Evolutionary conservation across 176 grass and related monocot species (phyloP).

Genomic region (Tillandsia fasciculata): DNA sequence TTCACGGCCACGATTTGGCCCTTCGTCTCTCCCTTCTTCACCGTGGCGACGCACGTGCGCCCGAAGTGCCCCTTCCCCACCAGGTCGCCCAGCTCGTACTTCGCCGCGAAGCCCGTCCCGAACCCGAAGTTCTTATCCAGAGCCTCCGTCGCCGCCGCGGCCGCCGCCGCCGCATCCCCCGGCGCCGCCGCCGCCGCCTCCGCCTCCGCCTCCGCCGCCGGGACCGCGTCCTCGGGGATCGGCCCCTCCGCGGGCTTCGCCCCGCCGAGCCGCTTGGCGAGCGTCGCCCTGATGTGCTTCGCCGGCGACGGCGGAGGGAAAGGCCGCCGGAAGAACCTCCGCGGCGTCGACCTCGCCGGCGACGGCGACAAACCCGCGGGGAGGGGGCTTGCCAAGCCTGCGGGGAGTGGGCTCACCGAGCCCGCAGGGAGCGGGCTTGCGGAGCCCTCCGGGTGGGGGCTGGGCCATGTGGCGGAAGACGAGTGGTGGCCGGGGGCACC

Average conservation of each 20-base stretch:
- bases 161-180: conserved; percentile 10
- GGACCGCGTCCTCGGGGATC: conserved; percentile 24
- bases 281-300: conserved; percentile 92
- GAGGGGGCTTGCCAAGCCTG: conserved; percentile 36
- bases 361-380: conserved; percentile 74
- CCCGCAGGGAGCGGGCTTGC: conserved; percentile 23
- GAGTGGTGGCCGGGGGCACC: conserved; percentile 30
- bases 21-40: conserved; percentile 76
- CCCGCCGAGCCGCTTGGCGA: conserved; percentile 34
- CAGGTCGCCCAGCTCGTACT: conserved; percentile 95
- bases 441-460: not conserved
- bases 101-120: conserved; percentile 61
- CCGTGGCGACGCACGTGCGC: conserved; percentile 74
- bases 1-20: conserved; percentile 83
- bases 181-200: not conserved
- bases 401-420: not conserved
- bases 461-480: conserved; percentile 28
- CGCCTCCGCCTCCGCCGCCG: conserved; percentile 5
- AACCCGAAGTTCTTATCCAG: conserved; percentile 98
- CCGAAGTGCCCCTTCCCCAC: conserved; percentile 91
- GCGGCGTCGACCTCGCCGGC: conserved; percentile 61
- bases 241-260: conserved; percentile 23
- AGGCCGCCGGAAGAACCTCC: conserved; percentile 71
- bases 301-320: conserved; percentile 90
- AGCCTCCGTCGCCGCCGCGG: conserved; percentile 22